A percentile compares a stretch with the other conserved stretches of the same genome.
Conservation (phyloP, 1,284 basidiomycete species). For the Leccinum griseonigrum region DNA sequence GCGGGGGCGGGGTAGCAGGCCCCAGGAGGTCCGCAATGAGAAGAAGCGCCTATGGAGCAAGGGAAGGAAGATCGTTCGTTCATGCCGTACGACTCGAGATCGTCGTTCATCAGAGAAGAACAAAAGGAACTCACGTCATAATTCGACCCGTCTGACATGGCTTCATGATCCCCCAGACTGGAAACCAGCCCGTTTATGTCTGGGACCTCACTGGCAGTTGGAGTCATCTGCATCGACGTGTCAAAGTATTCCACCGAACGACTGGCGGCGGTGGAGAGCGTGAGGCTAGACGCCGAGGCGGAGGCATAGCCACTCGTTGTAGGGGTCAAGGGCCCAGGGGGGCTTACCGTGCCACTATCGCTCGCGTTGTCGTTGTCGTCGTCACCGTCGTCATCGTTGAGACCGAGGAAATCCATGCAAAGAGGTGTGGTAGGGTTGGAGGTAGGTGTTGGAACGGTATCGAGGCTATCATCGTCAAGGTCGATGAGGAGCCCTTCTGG, state of each 20-base stretch:
- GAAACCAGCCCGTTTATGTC: slow-evolving; percentile 29
- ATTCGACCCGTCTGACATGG: slow-evolving; percentile 29
- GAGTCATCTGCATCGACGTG: slow-evolving; percentile 21
- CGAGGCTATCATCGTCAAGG: slow-evolving; percentile 32
- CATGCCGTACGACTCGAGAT: slow-evolving; percentile 19
- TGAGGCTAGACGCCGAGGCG: slow-evolving; percentile 21
- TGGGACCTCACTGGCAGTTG: slow-evolving; percentile 22
- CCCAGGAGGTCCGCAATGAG: slow-evolving; percentile 33
- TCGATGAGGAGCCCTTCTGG: slow-evolving; percentile 35
- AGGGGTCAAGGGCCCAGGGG: slow-evolving; percentile 32
- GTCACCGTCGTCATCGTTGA: slow-evolving; percentile 15
- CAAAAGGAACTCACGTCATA: slow-evolving; percentile 32
- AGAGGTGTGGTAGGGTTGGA: slow-evolving; percentile 13
- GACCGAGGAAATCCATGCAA: slow-evolving; percentile 23
- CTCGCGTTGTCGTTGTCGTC: slow-evolving; percentile 25
- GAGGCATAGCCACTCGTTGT: slow-evolving; percentile 29
- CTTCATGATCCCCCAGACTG: slow-evolving; percentile 23
- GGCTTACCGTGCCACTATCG: slow-evolving; percentile 33
- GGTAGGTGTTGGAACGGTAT: slow-evolving; percentile 10
- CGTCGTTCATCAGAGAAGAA: slow-evolving; percentile 16
- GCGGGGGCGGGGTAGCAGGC: slow-evolving; percentile 26
- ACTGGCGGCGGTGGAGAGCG: slow-evolving; percentile 25
- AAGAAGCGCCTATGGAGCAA: slow-evolving; percentile 29
- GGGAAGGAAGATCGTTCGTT: slow-evolving; percentile 14
- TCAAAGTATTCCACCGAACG: slow-evolving; percentile 29